Percentiles rank a stretch among this genome's conserved stretches.
These are phyloP conservation scores for Elsinoe necatrix DNA, from an alignment of 2,329 filamentous ascomycete genomes.

Conservation along the genomic window DNA sequence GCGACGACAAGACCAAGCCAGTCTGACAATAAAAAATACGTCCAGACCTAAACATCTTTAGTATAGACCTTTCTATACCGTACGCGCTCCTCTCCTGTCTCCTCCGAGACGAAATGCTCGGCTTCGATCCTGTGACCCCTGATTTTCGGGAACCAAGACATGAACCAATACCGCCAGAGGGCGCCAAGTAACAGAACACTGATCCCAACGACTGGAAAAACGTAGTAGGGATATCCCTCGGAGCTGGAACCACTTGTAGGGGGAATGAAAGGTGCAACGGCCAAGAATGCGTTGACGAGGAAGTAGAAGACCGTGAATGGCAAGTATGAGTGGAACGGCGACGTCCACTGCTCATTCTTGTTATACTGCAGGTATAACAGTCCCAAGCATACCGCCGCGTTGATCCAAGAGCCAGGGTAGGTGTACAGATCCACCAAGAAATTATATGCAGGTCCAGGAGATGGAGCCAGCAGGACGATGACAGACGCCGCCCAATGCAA, in stretches of 20 bases:
- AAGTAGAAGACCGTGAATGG: constrained; percentile 46
- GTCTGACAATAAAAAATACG: not conserved
- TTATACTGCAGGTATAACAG: constrained; percentile 7
- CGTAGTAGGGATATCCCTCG: constrained; percentile 8
- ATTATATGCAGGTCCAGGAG: constrained; percentile 59
- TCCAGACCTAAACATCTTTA: not conserved
- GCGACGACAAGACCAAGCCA: not conserved
- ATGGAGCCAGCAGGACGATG: constrained; percentile 58
- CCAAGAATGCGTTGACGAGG: constrained; percentile 45
- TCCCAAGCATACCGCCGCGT: not conserved
- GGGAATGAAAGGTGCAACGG: constrained; percentile 45
- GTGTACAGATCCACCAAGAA: constrained; percentile 43
- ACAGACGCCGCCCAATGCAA: constrained; percentile 56
- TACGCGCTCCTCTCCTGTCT: constrained; percentile 1
- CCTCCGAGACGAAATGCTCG: constrained; percentile 13
- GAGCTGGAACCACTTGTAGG: constrained; percentile 31
- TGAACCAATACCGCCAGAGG: constrained; percentile 13
- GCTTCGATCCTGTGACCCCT: constrained; percentile 13
- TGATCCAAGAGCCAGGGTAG: constrained; percentile 7
- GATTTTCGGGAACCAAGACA: constrained; percentile 7
- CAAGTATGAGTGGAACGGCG: constrained; percentile 42
- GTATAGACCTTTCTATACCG: constrained; percentile 12
- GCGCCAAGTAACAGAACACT: not conserved
- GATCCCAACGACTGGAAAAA: not conserved
- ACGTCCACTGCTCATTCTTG: constrained; percentile 34